Conservation (phyloP, 192 early-diverging fungal genomes). For the Coemansia sp. region DNA sequence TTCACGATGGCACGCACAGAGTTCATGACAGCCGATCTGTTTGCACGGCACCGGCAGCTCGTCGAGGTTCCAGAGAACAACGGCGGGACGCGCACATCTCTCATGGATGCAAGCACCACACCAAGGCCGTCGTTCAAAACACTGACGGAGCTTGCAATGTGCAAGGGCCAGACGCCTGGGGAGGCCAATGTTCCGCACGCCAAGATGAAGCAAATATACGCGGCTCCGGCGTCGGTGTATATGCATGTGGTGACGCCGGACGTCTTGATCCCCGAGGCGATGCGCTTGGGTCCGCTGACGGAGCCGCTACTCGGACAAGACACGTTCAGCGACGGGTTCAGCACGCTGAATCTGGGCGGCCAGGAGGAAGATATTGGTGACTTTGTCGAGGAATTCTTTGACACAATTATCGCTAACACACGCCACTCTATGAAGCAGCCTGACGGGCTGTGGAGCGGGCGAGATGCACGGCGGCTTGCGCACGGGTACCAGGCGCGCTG, state of each 20-base stretch:
- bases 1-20: constrained; percentile 47
- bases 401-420: constrained; percentile 23
- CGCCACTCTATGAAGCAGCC: background rate
- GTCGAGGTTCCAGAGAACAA: constrained; percentile 6
- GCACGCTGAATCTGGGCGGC: constrained; percentile 15
- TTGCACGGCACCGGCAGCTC: constrained; percentile 45
- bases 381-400: constrained; percentile 53
- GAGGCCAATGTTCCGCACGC: constrained; percentile 35
- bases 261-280: constrained; percentile 49
- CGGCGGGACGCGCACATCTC: background rate
- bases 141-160: constrained; percentile 29
- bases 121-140: constrained; percentile 37
- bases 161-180: constrained; percentile 17
- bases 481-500: constrained; percentile 21
- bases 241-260: constrained; percentile 38
- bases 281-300: constrained; percentile 47
- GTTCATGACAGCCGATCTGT: constrained; percentile 38
- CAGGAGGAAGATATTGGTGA: constrained; percentile 21
- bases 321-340: constrained; percentile 28
- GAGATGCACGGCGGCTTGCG: constrained; percentile 11
- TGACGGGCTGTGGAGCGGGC: constrained; percentile 17
- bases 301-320: constrained; percentile 42
- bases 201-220: constrained; percentile 41
- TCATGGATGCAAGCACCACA: constrained; percentile 2
- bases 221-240: constrained; percentile 45